These are phyloP conservation scores for Plasmodium cynomolgi DNA, from an alignment of 169 alveolate species.

Conservation along the genomic window DNA sequence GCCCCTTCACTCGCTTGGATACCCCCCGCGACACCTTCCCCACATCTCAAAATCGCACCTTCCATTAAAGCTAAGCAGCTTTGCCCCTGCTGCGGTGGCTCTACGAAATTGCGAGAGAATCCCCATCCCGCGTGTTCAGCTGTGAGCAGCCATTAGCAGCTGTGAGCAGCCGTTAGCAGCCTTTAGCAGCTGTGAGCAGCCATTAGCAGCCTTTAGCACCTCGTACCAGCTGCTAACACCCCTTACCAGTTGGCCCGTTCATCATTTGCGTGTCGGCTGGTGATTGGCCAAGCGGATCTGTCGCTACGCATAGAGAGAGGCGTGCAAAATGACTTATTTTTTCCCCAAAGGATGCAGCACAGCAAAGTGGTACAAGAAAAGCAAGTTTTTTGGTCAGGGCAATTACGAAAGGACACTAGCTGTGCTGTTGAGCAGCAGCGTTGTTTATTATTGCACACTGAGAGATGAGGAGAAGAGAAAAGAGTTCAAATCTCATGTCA, in stretches of 20 bases:
- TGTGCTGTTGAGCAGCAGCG: slow-evolving; percentile 10
- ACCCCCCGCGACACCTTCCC: background rate
- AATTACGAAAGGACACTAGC: background rate
- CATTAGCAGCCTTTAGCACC: too few relatives aligned
- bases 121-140: background rate
- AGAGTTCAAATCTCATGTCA: background rate
- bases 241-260: too few relatives aligned
- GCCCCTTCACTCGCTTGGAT: background rate
- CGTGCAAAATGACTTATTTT: slow-evolving; percentile 17
- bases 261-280: too few relatives aligned
- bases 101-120: background rate
- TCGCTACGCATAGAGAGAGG: background rate
- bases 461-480: slow-evolving; percentile 55
- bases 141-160: too few relatives aligned
- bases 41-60: background rate
- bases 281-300: background rate
- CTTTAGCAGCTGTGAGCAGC: too few relatives aligned
- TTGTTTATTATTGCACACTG: background rate
- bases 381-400: background rate
- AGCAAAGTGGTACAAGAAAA: slow-evolving; percentile 22
- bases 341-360: background rate
- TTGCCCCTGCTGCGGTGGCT: background rate
- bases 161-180: too few relatives aligned
- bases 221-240: too few relatives aligned
- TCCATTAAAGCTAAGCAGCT: background rate